These are phyloP conservation scores for Cladosporium phlei DNA, from an alignment of 2,329 filamentous ascomycete genomes.

Conservation along the genomic window DNA sequence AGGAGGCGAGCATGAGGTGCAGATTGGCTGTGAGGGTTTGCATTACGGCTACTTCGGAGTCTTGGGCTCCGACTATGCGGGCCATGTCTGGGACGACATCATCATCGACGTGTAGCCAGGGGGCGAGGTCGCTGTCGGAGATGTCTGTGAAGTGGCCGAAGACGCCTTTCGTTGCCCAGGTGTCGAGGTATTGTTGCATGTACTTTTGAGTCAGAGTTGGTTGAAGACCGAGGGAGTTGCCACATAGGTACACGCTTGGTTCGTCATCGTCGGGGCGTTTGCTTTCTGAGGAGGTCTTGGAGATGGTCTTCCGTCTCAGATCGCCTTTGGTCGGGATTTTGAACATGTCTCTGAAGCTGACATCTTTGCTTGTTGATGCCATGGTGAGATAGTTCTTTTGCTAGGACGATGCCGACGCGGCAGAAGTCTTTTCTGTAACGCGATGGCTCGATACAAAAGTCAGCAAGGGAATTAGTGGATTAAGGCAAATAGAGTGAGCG, in stretches of 20 bases:
- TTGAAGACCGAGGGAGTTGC: slow-evolving; percentile 84
- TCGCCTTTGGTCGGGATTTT: slow-evolving; percentile 14
- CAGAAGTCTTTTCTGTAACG: too few species aligned
- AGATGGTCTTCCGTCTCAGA: slow-evolving; percentile 6
- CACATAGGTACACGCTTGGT: slow-evolving; percentile 73
- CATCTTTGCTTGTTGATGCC: slow-evolving; percentile 3
- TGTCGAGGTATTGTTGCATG: slow-evolving; percentile 68
- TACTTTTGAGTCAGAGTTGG: slow-evolving; percentile 63
- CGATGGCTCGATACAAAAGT: too few species aligned
- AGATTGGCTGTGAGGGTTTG: slow-evolving; percentile 78
- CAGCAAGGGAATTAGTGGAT: too few species aligned
- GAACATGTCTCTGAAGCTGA: slow-evolving; percentile 11
- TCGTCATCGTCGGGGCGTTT: slow-evolving; percentile 25
- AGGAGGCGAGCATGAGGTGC: slow-evolving; percentile 77
- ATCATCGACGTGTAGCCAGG: slow-evolving; percentile 76
- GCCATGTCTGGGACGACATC: slow-evolving; percentile 66
- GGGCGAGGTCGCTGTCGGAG: slow-evolving; percentile 60
- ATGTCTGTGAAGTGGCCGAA: slow-evolving; percentile 74
- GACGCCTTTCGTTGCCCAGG: slow-evolving; percentile 81
- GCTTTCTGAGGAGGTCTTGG: not conserved
- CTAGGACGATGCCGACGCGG: too few species aligned
- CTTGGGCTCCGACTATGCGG: slow-evolving; percentile 67
- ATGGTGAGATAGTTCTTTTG: not conserved
- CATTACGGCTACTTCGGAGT: slow-evolving; percentile 79
- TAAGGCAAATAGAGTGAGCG: too few species aligned